Percentiles rank a stretch among this genome's conserved stretches.
These are phyloP conservation scores for Pichia rugopelliculosa DNA, from an alignment of 805 yeast species.

Conservation along the genomic window DNA sequence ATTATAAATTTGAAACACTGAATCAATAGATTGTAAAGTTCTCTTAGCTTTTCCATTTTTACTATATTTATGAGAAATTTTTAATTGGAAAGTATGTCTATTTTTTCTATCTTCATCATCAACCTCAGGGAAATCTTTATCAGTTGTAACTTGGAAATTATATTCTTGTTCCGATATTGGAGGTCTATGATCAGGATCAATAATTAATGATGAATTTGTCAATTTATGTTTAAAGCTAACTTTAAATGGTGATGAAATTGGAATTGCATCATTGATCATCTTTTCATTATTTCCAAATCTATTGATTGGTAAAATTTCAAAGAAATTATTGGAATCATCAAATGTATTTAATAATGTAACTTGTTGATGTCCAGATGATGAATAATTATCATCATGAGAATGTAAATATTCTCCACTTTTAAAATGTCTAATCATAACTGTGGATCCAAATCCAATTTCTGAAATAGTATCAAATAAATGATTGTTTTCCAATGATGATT, in stretches of 20 bases:
- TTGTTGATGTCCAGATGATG: conserved; percentile 58
- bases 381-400: conserved; percentile 58
- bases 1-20: conserved; percentile 66
- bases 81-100: conserved; percentile 63
- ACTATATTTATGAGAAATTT: conserved; percentile 36
- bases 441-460: conserved; percentile 67
- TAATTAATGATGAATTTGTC: conserved; percentile 64
- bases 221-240: conserved; percentile 62
- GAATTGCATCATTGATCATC: conserved; percentile 23
- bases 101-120: conserved; percentile 16
- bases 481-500: conserved; percentile 44
- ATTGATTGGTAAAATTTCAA: conserved; percentile 53
- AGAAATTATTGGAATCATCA: conserved; percentile 58
- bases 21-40: conserved; percentile 47
- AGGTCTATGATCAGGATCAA: conserved; percentile 60
- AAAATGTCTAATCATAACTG: conserved; percentile 62
- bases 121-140: conserved; percentile 2
- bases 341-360: conserved; percentile 64
- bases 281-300: conserved; percentile 31
- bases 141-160: conserved; percentile 63
- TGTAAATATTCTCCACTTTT: conserved; percentile 76
- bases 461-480: conserved; percentile 40
- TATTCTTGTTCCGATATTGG: conserved; percentile 90
- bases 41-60: conserved; percentile 27
- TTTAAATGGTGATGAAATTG: conserved; percentile 41